Evolutionary conservation across 768 basidiomycete genomes (phyloP), one percentile per base, ranked within the genome.

Genomic region (Suillus paluster): DNA sequence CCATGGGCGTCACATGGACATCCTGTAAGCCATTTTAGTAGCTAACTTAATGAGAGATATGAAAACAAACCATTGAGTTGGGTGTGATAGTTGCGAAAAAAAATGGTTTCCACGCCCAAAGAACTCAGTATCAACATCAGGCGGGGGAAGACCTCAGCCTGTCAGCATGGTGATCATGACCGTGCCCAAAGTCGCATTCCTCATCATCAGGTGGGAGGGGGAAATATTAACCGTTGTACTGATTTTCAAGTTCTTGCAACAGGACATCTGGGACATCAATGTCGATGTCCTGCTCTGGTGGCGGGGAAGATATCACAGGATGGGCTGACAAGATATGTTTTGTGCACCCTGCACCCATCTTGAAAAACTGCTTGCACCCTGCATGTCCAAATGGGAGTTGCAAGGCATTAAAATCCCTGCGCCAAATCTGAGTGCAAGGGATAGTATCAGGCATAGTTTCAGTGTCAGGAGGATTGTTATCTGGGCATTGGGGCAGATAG

Each of bases 1-100:
- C 64, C 61, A 10, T 42, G n/a, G 15, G 48, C 39, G 30, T 63
- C 48, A 39, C 64, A 65, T 15, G 58, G 61, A 30, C 14, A 6
- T 21, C 39, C 59, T 63, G 63, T 39, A 59, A 53, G 25, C 25
- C 17, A 44, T 23, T 33, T 19, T 27, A 36, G 11, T 7, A 41
- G 39, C 17, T 17, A 17, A 17, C 0, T 41, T 39, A 57, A n/a
- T 64, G 23, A 44, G 41, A 39, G 42, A 42, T 27, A 52, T 30
- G 15, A n/a, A 30, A 25, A 33, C 49, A 34, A 45, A 58, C 60
- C 56, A 58, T 21, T 64, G 17, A 64, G 48, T 45, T 60, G 30
- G 1, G 41, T 27, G 15, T 64, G 63, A 39, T 64, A 64, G 30
- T 36, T 30, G 1, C 33, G n/a, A n/a, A 19, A 58, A 64, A 17